Evolutionary conservation across 495 filamentous ascomycete genomes (phyloP), one percentile per base, ranked within the genome.

Genomic region (Penicillium daleae): DNA sequence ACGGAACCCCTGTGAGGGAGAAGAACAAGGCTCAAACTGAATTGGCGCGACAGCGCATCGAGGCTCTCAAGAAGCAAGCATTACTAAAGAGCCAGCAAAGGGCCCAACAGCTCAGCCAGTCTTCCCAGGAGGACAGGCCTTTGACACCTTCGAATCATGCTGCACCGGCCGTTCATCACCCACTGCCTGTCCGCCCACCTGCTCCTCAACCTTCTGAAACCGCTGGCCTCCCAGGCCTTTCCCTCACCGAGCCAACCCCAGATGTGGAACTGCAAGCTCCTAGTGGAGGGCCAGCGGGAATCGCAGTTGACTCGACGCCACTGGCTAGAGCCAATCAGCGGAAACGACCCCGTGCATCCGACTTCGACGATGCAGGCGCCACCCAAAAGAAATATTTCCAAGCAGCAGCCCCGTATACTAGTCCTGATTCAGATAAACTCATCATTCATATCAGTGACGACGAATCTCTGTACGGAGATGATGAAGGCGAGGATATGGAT

Each of bases 271-370:
- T 56, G 29, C 60, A 64, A n/a, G 21, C 56, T 19, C 24, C 39
- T 37, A 31, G 49, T 22, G 60, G 60, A n/a, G 57, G 60, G 15
- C 51, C 59, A 13, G 63, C 62, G 42, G 49, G 24, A 2, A 27
- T 69, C 29, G n/a, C 42, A 2, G 35, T 73, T 52, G 73, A 77
- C 37, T 40, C 71, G 15, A 70, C 71, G 19, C 61, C 68, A 27
- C 61, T 73, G 26, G 59, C 72, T 27, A 73, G 71, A 44, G 31
- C 63, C n/a, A 71, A 68, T 37, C 76, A 80, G 56, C 85, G 89
- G 21, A 97, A 97, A 73, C 88, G 93, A 22, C 92, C 91, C n/a
- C 89, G 90, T 46, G 92, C 93, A 37, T 83, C 91, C 15, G 93
- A 96, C 69, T 93, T 96, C 46, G 86, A 86, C 61, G 78, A 86